Conservation (phyloP, 140 eudicot species). For the Cichorium intybus region DNA sequence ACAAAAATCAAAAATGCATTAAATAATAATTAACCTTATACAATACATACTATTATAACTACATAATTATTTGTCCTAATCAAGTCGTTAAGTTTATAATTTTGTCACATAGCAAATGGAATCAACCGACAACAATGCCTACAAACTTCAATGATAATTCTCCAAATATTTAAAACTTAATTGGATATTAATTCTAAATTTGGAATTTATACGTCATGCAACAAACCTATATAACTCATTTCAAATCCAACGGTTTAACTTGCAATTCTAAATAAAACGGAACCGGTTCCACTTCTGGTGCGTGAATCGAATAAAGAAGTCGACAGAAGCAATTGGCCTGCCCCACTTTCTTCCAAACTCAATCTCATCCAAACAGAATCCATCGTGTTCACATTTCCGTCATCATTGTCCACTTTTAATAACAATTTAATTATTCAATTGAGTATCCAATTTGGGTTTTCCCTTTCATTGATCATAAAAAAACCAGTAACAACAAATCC, state of each 20-base stretch:
- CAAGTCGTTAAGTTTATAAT: too few species aligned
- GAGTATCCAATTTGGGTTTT: neutral
- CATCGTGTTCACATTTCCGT: neutral
- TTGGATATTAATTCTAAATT: too few species aligned
- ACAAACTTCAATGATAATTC: too few species aligned
- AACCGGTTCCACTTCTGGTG: conserved; percentile 27
- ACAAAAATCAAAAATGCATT: too few species aligned
- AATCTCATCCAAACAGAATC: conserved; percentile 30
- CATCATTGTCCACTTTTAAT: conserved; percentile 16
- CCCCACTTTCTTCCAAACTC: conserved; percentile 26
- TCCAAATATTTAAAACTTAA: neutral
- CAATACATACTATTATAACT: too few species aligned
- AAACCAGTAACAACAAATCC: conserved; percentile 16
- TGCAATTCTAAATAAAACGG: neutral
- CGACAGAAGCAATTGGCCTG: conserved; percentile 21
- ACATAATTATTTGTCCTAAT: too few species aligned
- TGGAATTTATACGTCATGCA: too few species aligned
- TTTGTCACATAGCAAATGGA: too few species aligned
- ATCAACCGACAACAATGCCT: too few species aligned
- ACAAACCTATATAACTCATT: neutral
- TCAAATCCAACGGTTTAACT: neutral
- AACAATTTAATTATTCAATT: neutral
- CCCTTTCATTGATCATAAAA: neutral
- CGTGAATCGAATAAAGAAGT: conserved; percentile 8
- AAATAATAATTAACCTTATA: too few species aligned